Evolutionary conservation across 2,329 filamentous ascomycete genomes (phyloP).

Genomic region (Botryotinia narcissicola): DNA sequence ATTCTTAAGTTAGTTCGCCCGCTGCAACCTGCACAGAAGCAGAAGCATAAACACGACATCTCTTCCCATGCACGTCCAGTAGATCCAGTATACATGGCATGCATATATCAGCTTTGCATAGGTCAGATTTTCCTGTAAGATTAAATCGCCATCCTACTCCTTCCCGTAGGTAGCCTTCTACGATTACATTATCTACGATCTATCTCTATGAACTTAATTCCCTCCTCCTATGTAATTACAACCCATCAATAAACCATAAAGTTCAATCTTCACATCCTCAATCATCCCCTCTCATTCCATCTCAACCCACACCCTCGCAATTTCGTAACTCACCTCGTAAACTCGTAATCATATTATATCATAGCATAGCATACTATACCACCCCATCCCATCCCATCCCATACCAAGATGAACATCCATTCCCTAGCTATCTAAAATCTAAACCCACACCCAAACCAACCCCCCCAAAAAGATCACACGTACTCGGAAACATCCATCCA

Average conservation of each 20-base stretch:
- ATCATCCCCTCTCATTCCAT: neutral
- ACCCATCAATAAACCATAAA: neutral
- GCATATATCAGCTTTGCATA: conserved; percentile 6
- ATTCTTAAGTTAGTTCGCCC: neutral
- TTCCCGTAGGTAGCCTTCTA: neutral
- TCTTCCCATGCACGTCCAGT: conserved; percentile 9
- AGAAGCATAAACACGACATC: conserved; percentile 15
- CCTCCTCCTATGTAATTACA: neutral
- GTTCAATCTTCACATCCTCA: neutral
- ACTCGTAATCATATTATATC: neutral
- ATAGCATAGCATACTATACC: neutral
- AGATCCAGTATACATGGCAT: conserved; percentile 10
- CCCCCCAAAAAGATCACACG: neutral
- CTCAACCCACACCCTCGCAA: neutral
- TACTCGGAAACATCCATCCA: neutral
- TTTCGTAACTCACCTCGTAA: neutral
- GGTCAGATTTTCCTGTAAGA: neutral
- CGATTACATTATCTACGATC: neutral
- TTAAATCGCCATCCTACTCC: neutral
- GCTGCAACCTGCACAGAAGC: conserved; percentile 4
- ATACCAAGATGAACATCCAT: neutral
- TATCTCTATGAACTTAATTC: neutral
- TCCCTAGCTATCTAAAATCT: neutral
- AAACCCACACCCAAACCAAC: too few relatives aligned
- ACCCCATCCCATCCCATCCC: neutral